Percentiles rank a stretch among this genome's conserved stretches.
Evolutionary conservation across 2,329 filamentous ascomycete genomes (phyloP).

Genomic region (Madurella mycetomatis): DNA sequence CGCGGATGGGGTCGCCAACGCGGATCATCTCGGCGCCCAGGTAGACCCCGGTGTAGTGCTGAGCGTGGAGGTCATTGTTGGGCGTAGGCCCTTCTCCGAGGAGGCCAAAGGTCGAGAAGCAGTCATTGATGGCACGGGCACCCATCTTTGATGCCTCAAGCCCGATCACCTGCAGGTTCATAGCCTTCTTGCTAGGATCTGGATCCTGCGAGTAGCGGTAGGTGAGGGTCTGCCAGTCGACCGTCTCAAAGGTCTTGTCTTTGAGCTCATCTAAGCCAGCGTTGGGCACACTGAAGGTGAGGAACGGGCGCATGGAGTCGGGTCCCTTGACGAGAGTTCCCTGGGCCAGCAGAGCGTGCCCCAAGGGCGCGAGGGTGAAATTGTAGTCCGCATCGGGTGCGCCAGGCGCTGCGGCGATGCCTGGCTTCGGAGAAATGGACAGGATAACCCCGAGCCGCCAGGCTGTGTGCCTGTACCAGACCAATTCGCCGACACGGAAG

Average conservation of each 20-base stretch:
- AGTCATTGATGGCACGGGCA: slow-evolving; percentile 33
- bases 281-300: slow-evolving; percentile 35
- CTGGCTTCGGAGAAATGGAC: slow-evolving; percentile 18
- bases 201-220: slow-evolving; percentile 19
- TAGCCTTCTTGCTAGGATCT: slow-evolving; percentile 12
- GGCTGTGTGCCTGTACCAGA: slow-evolving; percentile 33
- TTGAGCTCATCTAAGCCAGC: slow-evolving; percentile 24
- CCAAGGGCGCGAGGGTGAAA: slow-evolving; percentile 31
- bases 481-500: slow-evolving; percentile 34
- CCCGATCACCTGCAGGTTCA: slow-evolving; percentile 26
- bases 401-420: slow-evolving; percentile 1
- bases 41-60: slow-evolving; percentile 31
- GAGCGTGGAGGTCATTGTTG: slow-evolving; percentile 15
- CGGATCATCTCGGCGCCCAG: slow-evolving; percentile 35
- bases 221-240: slow-evolving; percentile 30
- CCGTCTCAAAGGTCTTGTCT: slow-evolving; percentile 26
- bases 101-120: slow-evolving; percentile 32
- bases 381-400: slow-evolving; percentile 17
- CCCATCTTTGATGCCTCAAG: slow-evolving; percentile 37
- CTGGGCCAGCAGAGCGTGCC: slow-evolving; percentile 25
- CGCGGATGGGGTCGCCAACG: slow-evolving; percentile 33
- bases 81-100: slow-evolving; percentile 18
- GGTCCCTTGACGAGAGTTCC: slow-evolving; percentile 23
- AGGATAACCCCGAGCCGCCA: slow-evolving; percentile 36
- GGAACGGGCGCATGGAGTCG: slow-evolving; percentile 34